A percentile compares a stretch with the other conserved stretches of the same genome.
phyloP scores from a whole-genome alignment of 805 yeast species.

The Candida vartiovaarae region DNA sequence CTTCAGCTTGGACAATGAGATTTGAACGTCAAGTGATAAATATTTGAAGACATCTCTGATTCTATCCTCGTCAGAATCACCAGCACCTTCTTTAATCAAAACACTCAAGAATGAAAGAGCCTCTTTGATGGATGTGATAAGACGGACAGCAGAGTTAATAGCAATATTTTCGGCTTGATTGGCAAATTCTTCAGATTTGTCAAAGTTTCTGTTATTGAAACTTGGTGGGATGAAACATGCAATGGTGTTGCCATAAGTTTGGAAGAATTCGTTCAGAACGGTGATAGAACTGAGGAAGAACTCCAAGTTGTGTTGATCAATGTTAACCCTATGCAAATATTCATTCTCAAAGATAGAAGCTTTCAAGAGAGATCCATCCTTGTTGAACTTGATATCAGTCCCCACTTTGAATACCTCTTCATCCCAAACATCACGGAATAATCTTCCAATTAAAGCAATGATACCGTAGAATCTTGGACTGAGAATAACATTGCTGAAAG shows the following conservation, averaged over 20 bases:
- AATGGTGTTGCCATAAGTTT: conserved; percentile 52
- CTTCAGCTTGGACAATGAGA: conserved; percentile 54
- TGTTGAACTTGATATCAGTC: conserved; percentile 27
- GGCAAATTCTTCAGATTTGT: conserved; percentile 53
- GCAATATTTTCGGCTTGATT: conserved; percentile 90
- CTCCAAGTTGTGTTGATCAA: conserved; percentile 48
- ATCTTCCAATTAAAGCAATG: conserved; percentile 67
- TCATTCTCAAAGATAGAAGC: conserved; percentile 34
- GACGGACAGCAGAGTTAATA: conserved; percentile 65
- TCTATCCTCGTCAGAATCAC: conserved; percentile 8
- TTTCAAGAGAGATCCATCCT: conserved; percentile 24
- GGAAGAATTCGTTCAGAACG: conserved; percentile 63
- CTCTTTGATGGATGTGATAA: conserved; percentile 75
- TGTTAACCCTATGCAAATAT: conserved; percentile 29
- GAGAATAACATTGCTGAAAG: conserved; percentile 70
- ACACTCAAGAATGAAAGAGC: conserved; percentile 84
- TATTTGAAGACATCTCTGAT: conserved; percentile 63
- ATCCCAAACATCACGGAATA: conserved; percentile 77
- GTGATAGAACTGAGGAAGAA: conserved; percentile 64
- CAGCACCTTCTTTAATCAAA: conserved; percentile 62
- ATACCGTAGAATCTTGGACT: conserved; percentile 91
- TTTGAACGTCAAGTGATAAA: conserved; percentile 61
- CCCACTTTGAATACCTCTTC: conserved; percentile 50
- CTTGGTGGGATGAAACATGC: conserved; percentile 57
- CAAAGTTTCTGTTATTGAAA: conserved; percentile 30